These are phyloP conservation scores for Aegilops tauschii DNA, from an alignment of 176 grass and related monocot species.

Conservation along the genomic window DNA sequence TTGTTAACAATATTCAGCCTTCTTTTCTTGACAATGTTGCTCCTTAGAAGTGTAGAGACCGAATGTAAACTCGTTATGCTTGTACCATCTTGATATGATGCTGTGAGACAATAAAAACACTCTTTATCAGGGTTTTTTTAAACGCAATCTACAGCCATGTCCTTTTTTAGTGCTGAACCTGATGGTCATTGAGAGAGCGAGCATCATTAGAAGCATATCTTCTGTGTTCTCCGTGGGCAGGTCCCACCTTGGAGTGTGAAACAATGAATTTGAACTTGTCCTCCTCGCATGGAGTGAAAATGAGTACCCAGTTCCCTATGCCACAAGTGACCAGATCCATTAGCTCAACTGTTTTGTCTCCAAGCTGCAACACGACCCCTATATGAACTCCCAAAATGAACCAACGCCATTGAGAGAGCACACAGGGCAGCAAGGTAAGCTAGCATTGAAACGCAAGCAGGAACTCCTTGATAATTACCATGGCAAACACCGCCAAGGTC, in stretches of 20 bases:
- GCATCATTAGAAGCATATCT: neutral
- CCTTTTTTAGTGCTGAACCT: too few relatives aligned
- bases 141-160: too few relatives aligned
- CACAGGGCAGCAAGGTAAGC: too few relatives aligned
- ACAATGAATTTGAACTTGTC: neutral
- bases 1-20: too few relatives aligned
- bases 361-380: neutral
- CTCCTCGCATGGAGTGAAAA: neutral
- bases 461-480: neutral
- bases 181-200: too few relatives aligned
- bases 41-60: too few relatives aligned
- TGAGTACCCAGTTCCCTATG: neutral
- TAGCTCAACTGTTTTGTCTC: neutral
- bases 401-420: neutral
- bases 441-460: neutral
- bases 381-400: neutral
- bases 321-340: neutral
- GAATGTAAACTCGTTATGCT: too few relatives aligned
- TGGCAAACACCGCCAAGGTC: neutral
- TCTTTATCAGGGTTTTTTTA: too few relatives aligned
- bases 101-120: too few relatives aligned
- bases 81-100: too few relatives aligned
- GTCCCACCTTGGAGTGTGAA: neutral
- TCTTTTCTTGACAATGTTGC: too few relatives aligned
- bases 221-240: neutral